Conservation (phyloP, 2,329 filamentous ascomycete species). For the Talaromyces rugulosus region DNA sequence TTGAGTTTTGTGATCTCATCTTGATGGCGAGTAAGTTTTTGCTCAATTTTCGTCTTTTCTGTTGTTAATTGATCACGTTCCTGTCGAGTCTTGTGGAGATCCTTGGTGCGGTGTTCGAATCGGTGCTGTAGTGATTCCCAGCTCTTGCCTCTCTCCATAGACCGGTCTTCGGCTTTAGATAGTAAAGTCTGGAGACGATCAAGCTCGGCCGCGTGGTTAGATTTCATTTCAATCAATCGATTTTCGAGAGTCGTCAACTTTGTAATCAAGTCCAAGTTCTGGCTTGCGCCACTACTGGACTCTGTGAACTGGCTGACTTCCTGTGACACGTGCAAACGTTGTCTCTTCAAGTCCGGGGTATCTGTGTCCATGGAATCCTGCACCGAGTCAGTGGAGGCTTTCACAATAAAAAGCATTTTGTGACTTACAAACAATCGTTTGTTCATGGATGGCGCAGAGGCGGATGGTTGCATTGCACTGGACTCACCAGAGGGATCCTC, state of each 20-base stretch:
- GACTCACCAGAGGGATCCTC: not conserved
- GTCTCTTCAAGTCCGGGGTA: constrained; percentile 32
- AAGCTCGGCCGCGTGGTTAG: constrained; percentile 27
- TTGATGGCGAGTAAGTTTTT: constrained; percentile 30
- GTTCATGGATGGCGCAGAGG: constrained; percentile 14
- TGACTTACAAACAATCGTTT: constrained; percentile 31
- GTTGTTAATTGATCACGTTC: constrained; percentile 32
- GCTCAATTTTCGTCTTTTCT: constrained; percentile 24
- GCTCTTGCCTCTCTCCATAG: constrained; percentile 29
- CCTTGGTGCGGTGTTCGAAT: constrained; percentile 38
- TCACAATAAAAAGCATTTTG: not conserved
- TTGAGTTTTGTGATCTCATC: constrained; percentile 38
- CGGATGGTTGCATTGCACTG: constrained; percentile 13
- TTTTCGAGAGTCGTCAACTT: constrained; percentile 26
- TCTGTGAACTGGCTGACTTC: constrained; percentile 35
- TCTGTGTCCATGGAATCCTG: constrained; percentile 28
- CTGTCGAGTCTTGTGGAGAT: constrained; percentile 33
- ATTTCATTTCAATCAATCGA: constrained; percentile 28
- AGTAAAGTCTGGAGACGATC: constrained; percentile 26
- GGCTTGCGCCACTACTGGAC: constrained; percentile 27
- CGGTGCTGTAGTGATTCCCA: constrained; percentile 39
- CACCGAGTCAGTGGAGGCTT: not conserved
- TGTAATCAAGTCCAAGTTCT: constrained; percentile 22
- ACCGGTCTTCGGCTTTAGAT: constrained; percentile 21
- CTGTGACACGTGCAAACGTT: constrained; percentile 30